Evolutionary conservation across 306 rosid genomes (phyloP).

Genomic region (Luffa acutangula): DNA sequence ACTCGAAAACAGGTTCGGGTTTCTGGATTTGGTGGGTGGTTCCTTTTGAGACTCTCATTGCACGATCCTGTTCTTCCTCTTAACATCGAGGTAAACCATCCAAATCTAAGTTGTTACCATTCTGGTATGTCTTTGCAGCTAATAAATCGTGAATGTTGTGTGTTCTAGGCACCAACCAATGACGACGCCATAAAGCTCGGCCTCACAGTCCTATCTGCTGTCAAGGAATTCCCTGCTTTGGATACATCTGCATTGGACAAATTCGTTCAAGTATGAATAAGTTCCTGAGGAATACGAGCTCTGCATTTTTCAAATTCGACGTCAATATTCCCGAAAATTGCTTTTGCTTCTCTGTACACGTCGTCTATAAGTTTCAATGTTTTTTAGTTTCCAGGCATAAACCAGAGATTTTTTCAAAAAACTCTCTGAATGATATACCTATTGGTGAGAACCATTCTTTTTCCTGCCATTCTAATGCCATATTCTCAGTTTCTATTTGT

Average conservation of each 20-base stretch:
- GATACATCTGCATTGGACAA: slow-evolving; percentile 74
- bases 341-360: not conserved
- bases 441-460: not conserved
- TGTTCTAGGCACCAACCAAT: slow-evolving; percentile 52
- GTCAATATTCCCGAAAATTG: not conserved
- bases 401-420: not conserved
- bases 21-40: slow-evolving; percentile 93
- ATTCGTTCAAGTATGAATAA: slow-evolving; percentile 36
- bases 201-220: slow-evolving; percentile 46
- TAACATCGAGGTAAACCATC: slow-evolving; percentile 69
- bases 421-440: not conserved
- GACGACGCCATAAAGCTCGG: slow-evolving; percentile 69
- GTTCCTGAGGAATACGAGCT: not conserved
- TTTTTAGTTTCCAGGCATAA: not conserved
- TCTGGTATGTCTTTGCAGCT: slow-evolving; percentile 1
- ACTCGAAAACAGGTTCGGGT: slow-evolving; percentile 54
- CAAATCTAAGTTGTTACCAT: not conserved
- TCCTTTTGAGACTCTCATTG: slow-evolving; percentile 83
- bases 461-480: not conserved
- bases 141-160: not conserved
- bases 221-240: slow-evolving; percentile 54
- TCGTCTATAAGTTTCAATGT: not conserved
- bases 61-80: slow-evolving; percentile 98
- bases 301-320: not conserved
- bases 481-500: not conserved